Evolutionary conservation across 805 yeast species (phyloP).

Genomic region (Saccharomyces mikatae): DNA sequence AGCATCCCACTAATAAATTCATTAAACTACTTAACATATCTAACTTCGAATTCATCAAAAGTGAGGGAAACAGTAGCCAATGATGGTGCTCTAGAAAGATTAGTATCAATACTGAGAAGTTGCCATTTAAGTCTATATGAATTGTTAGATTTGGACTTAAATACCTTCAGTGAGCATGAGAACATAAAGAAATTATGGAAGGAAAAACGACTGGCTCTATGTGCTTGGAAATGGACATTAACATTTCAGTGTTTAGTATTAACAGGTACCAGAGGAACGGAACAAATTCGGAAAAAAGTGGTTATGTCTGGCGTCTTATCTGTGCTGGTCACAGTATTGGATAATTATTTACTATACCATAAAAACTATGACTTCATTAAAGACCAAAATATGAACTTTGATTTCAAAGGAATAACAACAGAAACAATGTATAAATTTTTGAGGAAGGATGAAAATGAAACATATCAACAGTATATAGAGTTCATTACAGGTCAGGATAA

Average conservation of each 20-base stretch:
- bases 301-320: conserved; percentile 91
- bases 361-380: conserved; percentile 29
- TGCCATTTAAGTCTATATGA: conserved; percentile 41
- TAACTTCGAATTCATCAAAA: conserved; percentile 77
- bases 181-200: conserved; percentile 22
- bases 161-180: conserved; percentile 10
- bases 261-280: conserved; percentile 90
- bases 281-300: conserved; percentile 70
- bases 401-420: conserved; percentile 12
- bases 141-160: conserved; percentile 13
- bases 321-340: conserved; percentile 82
- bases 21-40: conserved; percentile 77
- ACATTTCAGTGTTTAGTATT: conserved; percentile 88
- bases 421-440: conserved; percentile 12
- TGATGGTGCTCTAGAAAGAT: conserved; percentile 89
- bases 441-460: conserved; percentile 13
- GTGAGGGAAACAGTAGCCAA: conserved; percentile 81
- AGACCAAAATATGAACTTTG: conserved; percentile 10
- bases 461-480: conserved; percentile 14
- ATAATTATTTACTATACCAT: conserved; percentile 55
- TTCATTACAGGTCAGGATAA: conserved; percentile 14
- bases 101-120: conserved; percentile 77
- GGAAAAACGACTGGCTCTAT: conserved; percentile 38
- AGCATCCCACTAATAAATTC: conserved; percentile 89
- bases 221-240: conserved; percentile 97